phyloP scores from a whole-genome alignment of 2,329 filamentous ascomycete genomes.

The Parastagonospora nodorum region DNA sequence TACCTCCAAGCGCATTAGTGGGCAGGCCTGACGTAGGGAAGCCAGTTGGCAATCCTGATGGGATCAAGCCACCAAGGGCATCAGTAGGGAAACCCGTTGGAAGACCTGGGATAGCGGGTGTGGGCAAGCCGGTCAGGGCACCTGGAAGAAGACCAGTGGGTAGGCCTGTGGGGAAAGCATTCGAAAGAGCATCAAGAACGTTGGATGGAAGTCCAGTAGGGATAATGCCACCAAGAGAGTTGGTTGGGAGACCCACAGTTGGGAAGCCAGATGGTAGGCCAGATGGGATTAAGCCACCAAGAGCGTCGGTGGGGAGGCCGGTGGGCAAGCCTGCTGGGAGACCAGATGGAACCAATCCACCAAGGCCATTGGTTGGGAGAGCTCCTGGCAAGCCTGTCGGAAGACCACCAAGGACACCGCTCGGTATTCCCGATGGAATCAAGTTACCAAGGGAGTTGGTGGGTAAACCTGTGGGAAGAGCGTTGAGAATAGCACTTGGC shows the following conservation, averaged over 20 bases:
- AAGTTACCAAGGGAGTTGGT: neutral
- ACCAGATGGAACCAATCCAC: neutral
- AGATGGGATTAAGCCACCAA: neutral
- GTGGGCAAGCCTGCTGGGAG: neutral
- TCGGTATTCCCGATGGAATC: neutral
- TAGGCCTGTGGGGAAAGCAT: neutral
- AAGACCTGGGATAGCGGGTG: too few species aligned
- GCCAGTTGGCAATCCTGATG: neutral
- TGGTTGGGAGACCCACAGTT: neutral
- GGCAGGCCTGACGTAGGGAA: neutral
- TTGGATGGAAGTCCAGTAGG: neutral
- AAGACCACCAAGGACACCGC: neutral
- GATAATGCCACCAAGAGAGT: neutral
- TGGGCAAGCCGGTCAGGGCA: neutral
- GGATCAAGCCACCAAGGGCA: neutral
- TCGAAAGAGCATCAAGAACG: neutral
- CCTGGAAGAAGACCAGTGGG: neutral
- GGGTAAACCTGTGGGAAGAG: neutral
- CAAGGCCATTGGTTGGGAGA: neutral
- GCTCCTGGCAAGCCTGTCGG: too few species aligned
- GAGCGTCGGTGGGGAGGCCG: neutral
- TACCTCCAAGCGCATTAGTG: neutral
- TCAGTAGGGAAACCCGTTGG: neutral
- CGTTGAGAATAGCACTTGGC: neutral
- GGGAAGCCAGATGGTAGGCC: neutral